Evolutionary conservation across 306 rosid genomes (phyloP), one percentile per base, ranked within the genome.

Genomic region (Fragaria ananassa): DNA sequence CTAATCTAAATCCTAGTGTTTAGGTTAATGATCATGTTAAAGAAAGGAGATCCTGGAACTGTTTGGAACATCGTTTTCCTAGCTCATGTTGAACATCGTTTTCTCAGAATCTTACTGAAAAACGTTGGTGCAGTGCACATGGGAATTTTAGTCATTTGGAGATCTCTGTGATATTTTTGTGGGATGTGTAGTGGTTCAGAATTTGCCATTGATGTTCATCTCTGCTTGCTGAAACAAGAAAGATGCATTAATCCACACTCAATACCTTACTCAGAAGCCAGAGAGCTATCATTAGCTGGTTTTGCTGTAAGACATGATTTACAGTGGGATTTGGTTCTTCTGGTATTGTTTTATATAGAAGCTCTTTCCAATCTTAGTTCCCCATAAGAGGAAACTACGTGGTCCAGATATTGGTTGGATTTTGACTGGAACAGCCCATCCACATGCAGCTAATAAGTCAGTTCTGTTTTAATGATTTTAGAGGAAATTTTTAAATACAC

Each of bases 61-160:
- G 25, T 63, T 73, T 8, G 70, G 82, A 74, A 77, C 87, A 84
- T 74, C 78, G 68, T 77, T 84, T 80, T 80, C 78, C 27, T 11
- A 11, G 31, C 15, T 14, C 10, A 63, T 64, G 46, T 5, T 8
- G 69, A 64, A 35, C 69, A 64, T 64, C 69, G 69, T 64, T 64
- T 64, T 64, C 69, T 17, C 69, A 64, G 45, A 34, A 64, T 64
- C 46, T 17, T 35, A 35, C 12, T 17, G 27, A 64, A 8, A 64
- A 37, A 64, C n/a, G 6, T 64, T 35, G 12, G 34, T 9, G 37
- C 39, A 8, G 19, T 37, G 46, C 47, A 64, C 70, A 64, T 35
- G 70, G 47, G 6, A 17, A 17, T 37, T 64, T 13, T 64, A 2
- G 46, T 15, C 46, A 19, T 64, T 63, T 35, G 47, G 46, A 35